phyloP scores from a whole-genome alignment of 768 basidiomycete genomes.

The Trametes cingulata region DNA sequence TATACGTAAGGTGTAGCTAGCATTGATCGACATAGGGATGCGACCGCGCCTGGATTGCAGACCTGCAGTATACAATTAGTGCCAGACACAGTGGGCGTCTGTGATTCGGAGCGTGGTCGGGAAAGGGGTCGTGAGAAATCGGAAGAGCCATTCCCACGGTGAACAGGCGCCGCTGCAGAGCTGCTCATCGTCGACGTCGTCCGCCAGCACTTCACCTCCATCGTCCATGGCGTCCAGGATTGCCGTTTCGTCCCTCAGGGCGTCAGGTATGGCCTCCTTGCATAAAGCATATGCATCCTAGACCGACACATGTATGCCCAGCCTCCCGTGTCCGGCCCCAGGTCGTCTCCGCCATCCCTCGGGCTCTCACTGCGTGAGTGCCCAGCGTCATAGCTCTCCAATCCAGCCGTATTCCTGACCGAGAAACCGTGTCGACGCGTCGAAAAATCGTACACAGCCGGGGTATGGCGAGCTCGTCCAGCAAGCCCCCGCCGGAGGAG shows the following conservation, averaged over 20 bases:
- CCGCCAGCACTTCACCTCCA: conserved; percentile 18
- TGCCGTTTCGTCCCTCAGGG: conserved; percentile 63
- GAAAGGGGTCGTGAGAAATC: conserved; percentile 8
- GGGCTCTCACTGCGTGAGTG: conserved; percentile 33
- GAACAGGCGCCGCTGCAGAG: conserved; percentile 5
- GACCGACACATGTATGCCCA: background rate
- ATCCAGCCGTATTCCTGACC: background rate
- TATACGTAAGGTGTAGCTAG: too few relatives aligned
- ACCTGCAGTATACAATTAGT: too few relatives aligned
- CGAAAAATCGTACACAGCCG: conserved; percentile 45
- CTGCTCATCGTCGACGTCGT: conserved; percentile 16
- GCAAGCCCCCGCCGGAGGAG: conserved; percentile 73
- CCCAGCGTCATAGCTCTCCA: background rate
- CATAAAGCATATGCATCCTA: too few relatives aligned
- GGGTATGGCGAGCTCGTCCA: conserved; percentile 59
- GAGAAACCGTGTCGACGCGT: background rate
- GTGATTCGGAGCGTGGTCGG: background rate
- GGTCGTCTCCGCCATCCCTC: conserved; percentile 30
- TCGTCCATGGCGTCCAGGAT: conserved; percentile 68
- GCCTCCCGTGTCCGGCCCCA: conserved; percentile 50
- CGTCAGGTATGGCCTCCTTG: conserved; percentile 47
- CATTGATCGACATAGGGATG: too few relatives aligned
- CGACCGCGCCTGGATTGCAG: too few relatives aligned
- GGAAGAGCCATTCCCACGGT: conserved; percentile 4
- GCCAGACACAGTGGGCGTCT: too few relatives aligned